A percentile compares a stretch with the other conserved stretches of the same genome.
Conservation (phyloP, 805 yeast genomes). For the Saturnispora halmiae region DNA sequence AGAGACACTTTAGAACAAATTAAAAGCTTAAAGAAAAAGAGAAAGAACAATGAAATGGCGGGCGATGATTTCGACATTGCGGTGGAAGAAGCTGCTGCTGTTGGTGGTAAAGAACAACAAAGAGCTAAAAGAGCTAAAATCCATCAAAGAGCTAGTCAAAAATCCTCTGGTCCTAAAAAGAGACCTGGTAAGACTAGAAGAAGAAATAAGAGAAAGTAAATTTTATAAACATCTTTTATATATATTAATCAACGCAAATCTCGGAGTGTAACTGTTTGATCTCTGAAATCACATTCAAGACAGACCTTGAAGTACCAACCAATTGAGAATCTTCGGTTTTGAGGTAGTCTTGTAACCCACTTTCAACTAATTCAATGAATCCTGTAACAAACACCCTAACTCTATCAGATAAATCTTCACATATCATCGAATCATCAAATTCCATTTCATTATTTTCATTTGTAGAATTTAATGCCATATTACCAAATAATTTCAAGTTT, state of each 20-base stretch:
- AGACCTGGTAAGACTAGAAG: constrained; percentile 55
- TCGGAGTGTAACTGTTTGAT: constrained; percentile 17
- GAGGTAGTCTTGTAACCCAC: constrained; percentile 41
- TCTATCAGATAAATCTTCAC: constrained; percentile 57
- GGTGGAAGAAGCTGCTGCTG: constrained; percentile 79
- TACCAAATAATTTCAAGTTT: constrained; percentile 48
- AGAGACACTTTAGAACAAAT: constrained; percentile 82
- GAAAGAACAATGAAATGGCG: constrained; percentile 64
- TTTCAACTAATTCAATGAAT: constrained; percentile 39
- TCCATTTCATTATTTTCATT: constrained; percentile 1
- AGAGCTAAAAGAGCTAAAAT: constrained; percentile 53
- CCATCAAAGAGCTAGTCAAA: constrained; percentile 24
- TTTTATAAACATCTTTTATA: background rate
- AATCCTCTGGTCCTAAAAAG: constrained; percentile 43
- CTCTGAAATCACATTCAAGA: constrained; percentile 14
- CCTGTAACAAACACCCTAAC: constrained; percentile 43
- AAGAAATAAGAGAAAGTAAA: constrained; percentile 22
- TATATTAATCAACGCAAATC: constrained; percentile 11
- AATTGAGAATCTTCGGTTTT: constrained; percentile 41
- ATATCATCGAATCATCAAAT: constrained; percentile 19
- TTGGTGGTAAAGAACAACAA: constrained; percentile 24
- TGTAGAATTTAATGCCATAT: constrained; percentile 10
- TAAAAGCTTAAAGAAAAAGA: constrained; percentile 82
- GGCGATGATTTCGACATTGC: constrained; percentile 82
- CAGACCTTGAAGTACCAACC: constrained; percentile 12